Evolutionary conservation across 257 asterid species (phyloP), one percentile per base, ranked within the genome.

Genomic region (Gentiana macrophylla): DNA sequence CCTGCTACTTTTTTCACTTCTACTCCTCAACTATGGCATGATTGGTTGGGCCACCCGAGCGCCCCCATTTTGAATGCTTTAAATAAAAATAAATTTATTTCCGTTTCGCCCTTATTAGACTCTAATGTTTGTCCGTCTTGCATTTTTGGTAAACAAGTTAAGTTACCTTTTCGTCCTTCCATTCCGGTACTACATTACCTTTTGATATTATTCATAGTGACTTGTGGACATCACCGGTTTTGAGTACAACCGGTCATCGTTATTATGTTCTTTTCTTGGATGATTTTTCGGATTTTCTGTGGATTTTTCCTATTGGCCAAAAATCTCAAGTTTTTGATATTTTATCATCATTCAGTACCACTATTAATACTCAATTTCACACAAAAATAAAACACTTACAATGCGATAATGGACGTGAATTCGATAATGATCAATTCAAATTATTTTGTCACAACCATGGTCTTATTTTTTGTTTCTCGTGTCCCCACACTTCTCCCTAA

Each of bases 401-500:
- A 24, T 24, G 24, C 24, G 24, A 24, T 24, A 24, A 24, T 0
- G 24, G 24, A 24, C 24, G 24, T 24, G 24, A 24, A 24, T 50
- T 4, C 13, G 13, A 5, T 15, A 50, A 50, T 50, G 32, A 24
- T n/a, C 5, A 10, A 7, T n/a, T 1, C 13, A 7, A 50, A 5
- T 5, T 7, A n/a, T 50, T 50, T 50, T 50, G 8, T 50, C 13
- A 50, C 6, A 10, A n/a, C 6, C n/a, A 50, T 50, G n/a, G n/a
- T 24, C 6, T 50, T 65, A 64, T 33, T 52, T 24, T 24, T 24
- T 0, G 24, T 24, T 24, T 24, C 24, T 24, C 24, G 24, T 24
- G 24, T 24, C 24, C 59, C 5, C 38, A 49, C 15, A 65, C 64
- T 3, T 35, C 53, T 12, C 13, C 34, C 12, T 57, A 66, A 66